Evolutionary conservation across 768 basidiomycete species (phyloP).

Genomic region (Amanita polypyramis): DNA sequence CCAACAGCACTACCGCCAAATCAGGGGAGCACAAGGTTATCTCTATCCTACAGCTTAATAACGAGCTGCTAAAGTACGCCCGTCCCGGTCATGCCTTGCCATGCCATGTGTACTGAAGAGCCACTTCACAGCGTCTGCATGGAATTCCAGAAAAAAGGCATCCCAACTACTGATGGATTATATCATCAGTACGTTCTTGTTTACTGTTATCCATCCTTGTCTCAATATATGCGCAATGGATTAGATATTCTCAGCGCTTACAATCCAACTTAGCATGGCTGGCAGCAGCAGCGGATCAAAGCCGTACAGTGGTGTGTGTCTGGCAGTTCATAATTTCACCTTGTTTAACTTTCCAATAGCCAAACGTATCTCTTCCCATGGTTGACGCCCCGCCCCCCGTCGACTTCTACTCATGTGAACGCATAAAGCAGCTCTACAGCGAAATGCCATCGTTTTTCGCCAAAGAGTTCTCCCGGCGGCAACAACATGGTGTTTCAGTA

Average conservation of each 20-base stretch:
- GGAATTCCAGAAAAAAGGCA: constrained; percentile 46
- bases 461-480: constrained; percentile 44
- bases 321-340: constrained; percentile 1
- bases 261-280: constrained; percentile 67
- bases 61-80: constrained; percentile 57
- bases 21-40: constrained; percentile 42
- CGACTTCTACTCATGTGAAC: constrained; percentile 43
- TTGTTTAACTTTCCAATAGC: constrained; percentile 16
- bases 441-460: constrained; percentile 53
- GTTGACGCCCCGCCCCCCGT: constrained; percentile 45
- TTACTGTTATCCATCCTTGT: background rate
- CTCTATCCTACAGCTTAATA: constrained; percentile 55
- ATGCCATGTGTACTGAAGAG: background rate
- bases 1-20: constrained; percentile 17
- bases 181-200: constrained; percentile 45
- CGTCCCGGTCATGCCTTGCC: background rate
- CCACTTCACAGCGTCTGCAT: constrained; percentile 39
- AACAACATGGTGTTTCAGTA: constrained; percentile 18
- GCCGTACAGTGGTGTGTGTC: constrained; percentile 33
- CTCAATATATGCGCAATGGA: constrained; percentile 6
- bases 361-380: constrained; percentile 34
- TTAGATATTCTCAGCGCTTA: constrained; percentile 49
- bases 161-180: constrained; percentile 34
- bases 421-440: constrained; percentile 54
- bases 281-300: constrained; percentile 55